Conservation (phyloP, 495 filamentous ascomycete species). For the Daldinia concentrica region DNA sequence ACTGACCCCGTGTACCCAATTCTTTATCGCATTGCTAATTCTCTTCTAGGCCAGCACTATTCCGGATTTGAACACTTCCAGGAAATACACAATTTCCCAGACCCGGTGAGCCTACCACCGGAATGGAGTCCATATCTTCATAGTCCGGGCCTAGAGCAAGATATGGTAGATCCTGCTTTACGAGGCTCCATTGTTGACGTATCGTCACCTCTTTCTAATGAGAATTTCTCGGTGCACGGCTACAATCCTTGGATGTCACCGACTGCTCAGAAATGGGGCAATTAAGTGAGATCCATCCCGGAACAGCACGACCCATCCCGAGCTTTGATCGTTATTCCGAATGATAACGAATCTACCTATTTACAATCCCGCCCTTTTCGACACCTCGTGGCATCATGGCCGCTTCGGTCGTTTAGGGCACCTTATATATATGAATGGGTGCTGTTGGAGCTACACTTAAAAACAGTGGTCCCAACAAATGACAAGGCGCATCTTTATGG, state of each 20-base stretch:
- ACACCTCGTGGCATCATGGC: slow-evolving; percentile 7
- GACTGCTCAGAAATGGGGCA: slow-evolving; percentile 45
- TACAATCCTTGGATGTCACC: slow-evolving; percentile 46
- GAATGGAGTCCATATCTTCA: slow-evolving; percentile 43
- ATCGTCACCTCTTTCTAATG: slow-evolving; percentile 41
- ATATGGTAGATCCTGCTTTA: slow-evolving; percentile 45
- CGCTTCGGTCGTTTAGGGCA: slow-evolving; percentile 11
- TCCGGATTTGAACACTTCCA: slow-evolving; percentile 43
- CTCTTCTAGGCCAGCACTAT: slow-evolving; percentile 42
- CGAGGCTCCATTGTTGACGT: slow-evolving; percentile 44
- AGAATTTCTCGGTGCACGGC: slow-evolving; percentile 39
- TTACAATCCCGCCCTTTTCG: slow-evolving; percentile 16
- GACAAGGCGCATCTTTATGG: slow-evolving; percentile 29
- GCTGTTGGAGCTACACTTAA: slow-evolving; percentile 17
- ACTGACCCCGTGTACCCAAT: background rate
- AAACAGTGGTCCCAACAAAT: slow-evolving; percentile 18
- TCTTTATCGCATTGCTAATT: slow-evolving; percentile 21
- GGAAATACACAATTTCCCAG: slow-evolving; percentile 36
- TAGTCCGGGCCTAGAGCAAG: slow-evolving; percentile 39
- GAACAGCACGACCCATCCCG: slow-evolving; percentile 8
- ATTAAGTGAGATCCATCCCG: slow-evolving; percentile 29
- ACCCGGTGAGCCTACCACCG: slow-evolving; percentile 34
- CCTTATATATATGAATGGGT: slow-evolving; percentile 18
- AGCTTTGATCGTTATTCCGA: slow-evolving; percentile 21
- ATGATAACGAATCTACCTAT: slow-evolving; percentile 16